phyloP scores from a whole-genome alignment of 805 yeast species.

The Cephaloascus albidus region DNA sequence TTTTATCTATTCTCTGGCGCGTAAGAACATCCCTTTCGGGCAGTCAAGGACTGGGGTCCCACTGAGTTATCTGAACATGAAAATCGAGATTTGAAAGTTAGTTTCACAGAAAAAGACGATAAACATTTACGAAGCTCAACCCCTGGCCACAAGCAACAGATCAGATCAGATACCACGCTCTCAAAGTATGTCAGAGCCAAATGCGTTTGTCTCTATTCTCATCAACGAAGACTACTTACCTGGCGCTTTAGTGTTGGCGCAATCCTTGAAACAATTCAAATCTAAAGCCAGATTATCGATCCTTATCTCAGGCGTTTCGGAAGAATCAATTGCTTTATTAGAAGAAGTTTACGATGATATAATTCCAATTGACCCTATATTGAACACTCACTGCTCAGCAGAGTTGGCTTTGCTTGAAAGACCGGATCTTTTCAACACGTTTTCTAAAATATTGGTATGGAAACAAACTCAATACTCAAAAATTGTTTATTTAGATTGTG shows the following conservation, averaged over 20 bases:
- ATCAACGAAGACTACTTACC: constrained; percentile 34
- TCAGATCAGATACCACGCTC: too few species aligned
- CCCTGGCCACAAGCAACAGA: too few species aligned
- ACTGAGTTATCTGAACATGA: too few species aligned
- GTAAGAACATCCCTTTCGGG: too few species aligned
- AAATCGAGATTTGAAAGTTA: too few species aligned
- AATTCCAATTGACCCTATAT: constrained; percentile 13
- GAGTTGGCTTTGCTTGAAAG: constrained; percentile 26
- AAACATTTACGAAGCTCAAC: too few species aligned
- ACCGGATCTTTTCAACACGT: constrained; percentile 38
- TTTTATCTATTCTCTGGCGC: too few species aligned
- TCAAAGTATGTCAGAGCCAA: too few species aligned
- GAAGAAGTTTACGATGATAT: constrained; percentile 12
- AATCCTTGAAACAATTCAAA: constrained; percentile 13
- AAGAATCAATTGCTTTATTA: constrained; percentile 6
- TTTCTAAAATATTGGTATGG: constrained; percentile 54
- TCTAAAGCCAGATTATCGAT: constrained; percentile 11
- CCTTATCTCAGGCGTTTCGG: constrained; percentile 9
- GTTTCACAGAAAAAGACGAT: too few species aligned
- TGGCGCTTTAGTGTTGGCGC: constrained; percentile 45
- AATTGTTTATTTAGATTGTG: constrained; percentile 45
- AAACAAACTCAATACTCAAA: constrained; percentile 23
- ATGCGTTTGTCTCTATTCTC: constrained; percentile 34
- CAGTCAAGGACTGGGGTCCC: too few species aligned
- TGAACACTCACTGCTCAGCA: constrained; percentile 7